These are phyloP conservation scores for Petunia secreta DNA, from an alignment of 257 asterid species.

Conservation along the genomic window DNA sequence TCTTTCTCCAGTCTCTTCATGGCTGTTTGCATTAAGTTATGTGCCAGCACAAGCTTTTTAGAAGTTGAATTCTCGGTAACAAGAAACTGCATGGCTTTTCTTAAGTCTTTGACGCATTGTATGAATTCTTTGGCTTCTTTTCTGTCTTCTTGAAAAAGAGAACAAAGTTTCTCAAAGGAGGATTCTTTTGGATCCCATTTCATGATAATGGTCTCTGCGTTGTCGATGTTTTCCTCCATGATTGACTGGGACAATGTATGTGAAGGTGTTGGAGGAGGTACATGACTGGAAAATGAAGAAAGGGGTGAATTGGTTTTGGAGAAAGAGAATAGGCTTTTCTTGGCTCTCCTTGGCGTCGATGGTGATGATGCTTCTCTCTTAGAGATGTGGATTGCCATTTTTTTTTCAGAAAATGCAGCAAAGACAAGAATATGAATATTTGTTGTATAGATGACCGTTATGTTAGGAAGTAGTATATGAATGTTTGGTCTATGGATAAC, in stretches of 20 bases:
- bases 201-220: constrained; percentile 41
- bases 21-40: constrained; percentile 61
- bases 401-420: no score
- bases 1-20: constrained; percentile 67
- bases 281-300: constrained; percentile 37
- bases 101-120: constrained; percentile 46
- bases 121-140: constrained; percentile 56
- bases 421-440: not conserved
- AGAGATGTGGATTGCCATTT: constrained; percentile 17
- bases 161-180: constrained; percentile 39
- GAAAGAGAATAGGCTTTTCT: constrained; percentile 35
- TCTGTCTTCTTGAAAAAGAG: constrained; percentile 54
- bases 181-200: constrained; percentile 57
- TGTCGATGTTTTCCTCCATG: constrained; percentile 53
- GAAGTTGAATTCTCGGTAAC: constrained; percentile 44
- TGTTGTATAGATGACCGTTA: not conserved
- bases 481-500: not conserved
- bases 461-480: not conserved
- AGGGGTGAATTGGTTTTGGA: constrained; percentile 31
- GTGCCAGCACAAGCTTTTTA: constrained; percentile 49
- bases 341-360: constrained; percentile 38
- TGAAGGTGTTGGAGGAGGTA: constrained; percentile 33
- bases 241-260: constrained; percentile 44
- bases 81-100: constrained; percentile 62
- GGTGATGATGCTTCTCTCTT: constrained; percentile 27